phyloP scores from a whole-genome alignment of 768 basidiomycete species.

The Lactarius evosmus region DNA sequence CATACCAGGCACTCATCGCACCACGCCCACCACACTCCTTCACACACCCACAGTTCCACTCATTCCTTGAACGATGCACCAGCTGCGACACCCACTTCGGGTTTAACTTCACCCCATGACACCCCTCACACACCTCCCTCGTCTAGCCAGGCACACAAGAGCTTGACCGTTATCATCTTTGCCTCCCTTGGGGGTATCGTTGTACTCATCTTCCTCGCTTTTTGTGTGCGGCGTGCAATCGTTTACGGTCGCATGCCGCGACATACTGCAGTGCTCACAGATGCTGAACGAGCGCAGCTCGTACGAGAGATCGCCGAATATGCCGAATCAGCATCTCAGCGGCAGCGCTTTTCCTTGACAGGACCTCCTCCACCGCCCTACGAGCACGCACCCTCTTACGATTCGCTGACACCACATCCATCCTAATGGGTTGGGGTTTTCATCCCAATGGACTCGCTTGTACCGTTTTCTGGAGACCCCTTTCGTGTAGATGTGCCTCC shows the following conservation, averaged over 20 bases:
- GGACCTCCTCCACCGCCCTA: conserved; percentile 52
- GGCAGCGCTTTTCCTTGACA: conserved; percentile 25
- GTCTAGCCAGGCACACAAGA: conserved; percentile 13
- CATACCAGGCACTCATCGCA: neutral
- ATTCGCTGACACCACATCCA: conserved; percentile 24
- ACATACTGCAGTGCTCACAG: conserved; percentile 42
- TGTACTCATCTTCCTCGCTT: conserved; percentile 37
- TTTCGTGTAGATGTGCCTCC: neutral
- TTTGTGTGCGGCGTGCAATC: conserved; percentile 42
- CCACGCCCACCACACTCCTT: neutral
- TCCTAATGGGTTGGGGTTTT: neutral
- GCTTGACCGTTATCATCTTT: conserved; percentile 41
- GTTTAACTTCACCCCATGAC: conserved; percentile 9
- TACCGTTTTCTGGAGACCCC: neutral
- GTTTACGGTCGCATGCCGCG: conserved; percentile 45
- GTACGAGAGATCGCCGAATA: conserved; percentile 51
- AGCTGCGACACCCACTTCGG: neutral
- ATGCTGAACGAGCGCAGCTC: conserved; percentile 44
- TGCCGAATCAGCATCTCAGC: conserved; percentile 38
- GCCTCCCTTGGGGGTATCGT: conserved; percentile 45
- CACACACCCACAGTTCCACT: neutral
- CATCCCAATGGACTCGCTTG: conserved; percentile 23
- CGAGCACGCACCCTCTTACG: conserved; percentile 50
- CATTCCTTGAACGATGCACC: neutral
- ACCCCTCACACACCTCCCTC: conserved; percentile 3